These are phyloP conservation scores for Rubroboletus pulcherrimus DNA, from an alignment of 768 basidiomycete genomes.

Conservation along the genomic window DNA sequence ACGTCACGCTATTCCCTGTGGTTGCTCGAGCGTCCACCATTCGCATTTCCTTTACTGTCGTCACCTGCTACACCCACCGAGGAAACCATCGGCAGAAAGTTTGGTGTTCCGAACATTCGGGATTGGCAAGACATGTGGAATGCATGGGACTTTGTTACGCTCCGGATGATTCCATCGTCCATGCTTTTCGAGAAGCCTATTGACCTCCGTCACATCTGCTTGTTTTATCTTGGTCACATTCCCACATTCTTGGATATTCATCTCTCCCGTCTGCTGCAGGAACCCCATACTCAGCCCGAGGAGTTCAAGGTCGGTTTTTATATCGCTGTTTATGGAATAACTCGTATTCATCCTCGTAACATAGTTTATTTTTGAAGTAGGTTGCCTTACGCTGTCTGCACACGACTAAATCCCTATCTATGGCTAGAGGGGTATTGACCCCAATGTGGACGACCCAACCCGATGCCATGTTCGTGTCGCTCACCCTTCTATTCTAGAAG, in stretches of 20 bases:
- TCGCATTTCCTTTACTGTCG: conserved; percentile 65
- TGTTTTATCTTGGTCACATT: conserved; percentile 97
- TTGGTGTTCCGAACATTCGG: conserved; percentile 63
- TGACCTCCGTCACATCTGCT: conserved; percentile 88
- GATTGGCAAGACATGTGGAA: conserved; percentile 89
- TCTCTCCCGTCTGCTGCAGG: conserved; percentile 66
- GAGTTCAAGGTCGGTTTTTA: conserved; percentile 57
- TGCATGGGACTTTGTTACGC: conserved; percentile 82
- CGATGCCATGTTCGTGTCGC: conserved; percentile 67
- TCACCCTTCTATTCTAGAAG: neutral
- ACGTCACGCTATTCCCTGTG: conserved; percentile 75
- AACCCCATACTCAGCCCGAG: conserved; percentile 81
- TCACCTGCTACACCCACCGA: conserved; percentile 31
- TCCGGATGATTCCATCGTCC: conserved; percentile 79
- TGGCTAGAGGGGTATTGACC: conserved; percentile 88
- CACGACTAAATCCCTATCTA: conserved; percentile 3
- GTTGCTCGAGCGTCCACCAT: conserved; percentile 84
- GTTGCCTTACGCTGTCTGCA: conserved; percentile 3
- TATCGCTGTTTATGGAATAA: neutral
- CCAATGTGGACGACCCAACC: conserved; percentile 86
- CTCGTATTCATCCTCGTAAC: conserved; percentile 1
- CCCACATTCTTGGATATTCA: conserved; percentile 92
- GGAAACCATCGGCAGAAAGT: conserved; percentile 31
- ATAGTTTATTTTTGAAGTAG: conserved; percentile 74
- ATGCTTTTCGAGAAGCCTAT: conserved; percentile 92